These are phyloP conservation scores for Cryptococcus neoformans DNA, from an alignment of 1,284 basidiomycete species.

Conservation along the genomic window DNA sequence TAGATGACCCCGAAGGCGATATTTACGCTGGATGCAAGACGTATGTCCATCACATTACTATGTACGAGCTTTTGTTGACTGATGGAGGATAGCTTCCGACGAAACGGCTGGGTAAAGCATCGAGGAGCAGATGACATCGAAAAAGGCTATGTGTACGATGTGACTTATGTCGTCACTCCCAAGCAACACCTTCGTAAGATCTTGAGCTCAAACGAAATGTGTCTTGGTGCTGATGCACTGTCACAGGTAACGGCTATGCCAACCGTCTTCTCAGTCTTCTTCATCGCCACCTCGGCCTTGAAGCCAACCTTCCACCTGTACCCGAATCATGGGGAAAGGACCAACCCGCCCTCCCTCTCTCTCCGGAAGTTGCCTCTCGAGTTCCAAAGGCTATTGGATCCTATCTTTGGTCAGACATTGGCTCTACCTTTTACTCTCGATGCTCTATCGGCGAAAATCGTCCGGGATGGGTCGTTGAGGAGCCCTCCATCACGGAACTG, in stretches of 20 bases:
- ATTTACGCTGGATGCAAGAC: constrained; percentile 35
- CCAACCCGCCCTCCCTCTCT: constrained; percentile 9
- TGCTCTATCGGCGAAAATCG: constrained; percentile 13
- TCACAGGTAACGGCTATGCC: constrained; percentile 31
- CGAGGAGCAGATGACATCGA: constrained; percentile 15
- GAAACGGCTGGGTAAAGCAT: constrained; percentile 22
- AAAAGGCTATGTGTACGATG: constrained; percentile 24
- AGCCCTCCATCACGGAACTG: constrained; percentile 14
- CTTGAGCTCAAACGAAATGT: background rate
- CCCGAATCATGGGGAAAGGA: constrained; percentile 13
- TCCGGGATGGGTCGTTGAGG: constrained; percentile 22
- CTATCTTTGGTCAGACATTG: constrained; percentile 37
- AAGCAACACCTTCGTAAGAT: constrained; percentile 23
- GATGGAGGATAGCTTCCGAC: constrained; percentile 13
- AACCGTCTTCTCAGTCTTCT: constrained; percentile 31
- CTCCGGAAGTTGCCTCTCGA: too few relatives aligned
- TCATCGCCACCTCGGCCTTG: constrained; percentile 18
- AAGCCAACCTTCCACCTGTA: constrained; percentile 3
- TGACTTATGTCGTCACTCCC: constrained; percentile 36
- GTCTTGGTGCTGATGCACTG: background rate
- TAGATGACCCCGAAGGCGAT: constrained; percentile 19
- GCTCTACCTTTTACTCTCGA: constrained; percentile 27
- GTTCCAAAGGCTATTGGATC: constrained; percentile 19
- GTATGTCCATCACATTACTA: constrained; percentile 12
- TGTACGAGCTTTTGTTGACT: background rate